Conservation (phyloP, 116 monocot genomes). For the Dioscorea cayenensis region DNA sequence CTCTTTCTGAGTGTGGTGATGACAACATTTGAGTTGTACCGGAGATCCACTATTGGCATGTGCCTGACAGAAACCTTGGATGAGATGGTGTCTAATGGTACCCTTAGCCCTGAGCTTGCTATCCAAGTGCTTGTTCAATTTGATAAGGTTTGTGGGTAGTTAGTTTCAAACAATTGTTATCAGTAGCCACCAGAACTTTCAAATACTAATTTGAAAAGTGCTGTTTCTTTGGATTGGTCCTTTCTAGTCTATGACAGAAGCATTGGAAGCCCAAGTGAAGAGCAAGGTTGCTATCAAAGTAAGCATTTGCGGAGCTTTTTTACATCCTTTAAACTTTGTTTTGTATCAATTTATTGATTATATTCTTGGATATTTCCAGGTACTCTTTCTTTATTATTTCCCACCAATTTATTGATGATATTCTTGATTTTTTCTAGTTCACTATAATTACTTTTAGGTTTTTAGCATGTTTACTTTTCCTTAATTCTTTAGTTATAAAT, state of each 20-base stretch:
- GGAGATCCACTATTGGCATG: slow-evolving; percentile 78
- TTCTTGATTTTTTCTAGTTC: not conserved
- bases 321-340: not conserved
- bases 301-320: not conserved
- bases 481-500: not conserved
- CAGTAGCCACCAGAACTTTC: not conserved
- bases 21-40: slow-evolving; percentile 84
- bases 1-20: slow-evolving; percentile 9
- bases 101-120: slow-evolving; percentile 73
- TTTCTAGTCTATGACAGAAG: slow-evolving; percentile 72
- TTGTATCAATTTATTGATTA: not conserved
- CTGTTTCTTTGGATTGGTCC: not conserved
- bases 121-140: slow-evolving; percentile 83
- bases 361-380: not conserved
- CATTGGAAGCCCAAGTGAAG: slow-evolving; percentile 72
- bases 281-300: slow-evolving; percentile 85
- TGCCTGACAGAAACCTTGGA: slow-evolving; percentile 80
- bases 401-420: not conserved
- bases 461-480: not conserved
- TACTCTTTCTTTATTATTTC: not conserved
- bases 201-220: not conserved
- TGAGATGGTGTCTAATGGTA: slow-evolving; percentile 76
- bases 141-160: slow-evolving; percentile 44
- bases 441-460: not conserved
- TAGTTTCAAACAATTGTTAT: not conserved